phyloP scores from a whole-genome alignment of 345 rosid species.

The Linum trigynum region DNA sequence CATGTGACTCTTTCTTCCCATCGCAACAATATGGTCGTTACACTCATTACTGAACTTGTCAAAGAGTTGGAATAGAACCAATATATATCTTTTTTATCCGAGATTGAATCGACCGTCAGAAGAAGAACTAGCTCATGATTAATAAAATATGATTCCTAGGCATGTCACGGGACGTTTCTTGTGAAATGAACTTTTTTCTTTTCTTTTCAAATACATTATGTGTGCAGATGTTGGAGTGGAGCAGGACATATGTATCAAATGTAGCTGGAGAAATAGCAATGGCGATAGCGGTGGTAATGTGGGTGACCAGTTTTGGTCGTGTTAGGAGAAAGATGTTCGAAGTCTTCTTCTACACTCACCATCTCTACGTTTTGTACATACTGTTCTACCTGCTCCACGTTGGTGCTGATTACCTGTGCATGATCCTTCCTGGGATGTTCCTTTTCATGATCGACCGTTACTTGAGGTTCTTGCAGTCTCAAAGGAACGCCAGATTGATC shows the following conservation, averaged over 20 bases:
- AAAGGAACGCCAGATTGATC: not conserved
- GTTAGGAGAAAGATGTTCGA: constrained; percentile 1
- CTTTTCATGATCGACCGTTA: not conserved
- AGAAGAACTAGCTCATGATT: no score
- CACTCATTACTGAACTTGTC: no score
- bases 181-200: no score
- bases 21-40: no score
- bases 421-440: not conserved
- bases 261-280: not conserved
- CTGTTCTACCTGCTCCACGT: not conserved
- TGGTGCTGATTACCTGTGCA: not conserved
- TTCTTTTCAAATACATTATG: not conserved
- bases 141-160: no score
- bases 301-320: not conserved
- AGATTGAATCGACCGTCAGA: no score
- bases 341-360: constrained; percentile 4
- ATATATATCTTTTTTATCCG: no score
- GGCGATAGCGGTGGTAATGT: not conserved
- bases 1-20: no score
- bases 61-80: no score
- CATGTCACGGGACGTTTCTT: no score
- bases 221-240: not conserved
- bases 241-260: not conserved
- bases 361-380: not conserved
- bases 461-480: not conserved